These are phyloP conservation scores for Botrytis byssoidea DNA, from an alignment of 2,329 filamentous ascomycete species.

Conservation along the genomic window DNA sequence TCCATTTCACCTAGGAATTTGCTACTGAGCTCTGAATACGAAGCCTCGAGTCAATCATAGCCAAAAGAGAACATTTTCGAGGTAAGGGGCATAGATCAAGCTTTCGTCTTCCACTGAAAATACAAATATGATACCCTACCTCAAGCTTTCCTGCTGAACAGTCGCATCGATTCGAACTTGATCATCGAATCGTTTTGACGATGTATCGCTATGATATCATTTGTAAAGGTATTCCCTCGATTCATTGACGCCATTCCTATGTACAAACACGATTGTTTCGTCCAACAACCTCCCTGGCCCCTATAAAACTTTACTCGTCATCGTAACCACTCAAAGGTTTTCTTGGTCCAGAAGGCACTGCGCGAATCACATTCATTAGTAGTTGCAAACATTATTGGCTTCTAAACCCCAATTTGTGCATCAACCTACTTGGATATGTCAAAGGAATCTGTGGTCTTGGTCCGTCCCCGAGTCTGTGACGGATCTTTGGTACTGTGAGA, in stretches of 20 bases:
- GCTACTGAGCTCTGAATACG: background rate
- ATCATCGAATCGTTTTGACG: background rate
- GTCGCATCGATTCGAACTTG: background rate
- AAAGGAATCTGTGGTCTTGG: slow-evolving; percentile 72
- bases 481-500: slow-evolving; percentile 69
- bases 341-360: slow-evolving; percentile 58
- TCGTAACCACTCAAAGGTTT: slow-evolving; percentile 61
- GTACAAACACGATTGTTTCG: slow-evolving; percentile 13
- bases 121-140: background rate
- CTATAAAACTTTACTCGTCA: slow-evolving; percentile 42
- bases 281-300: background rate
- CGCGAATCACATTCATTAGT: slow-evolving; percentile 29
- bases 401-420: background rate
- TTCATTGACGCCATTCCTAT: slow-evolving; percentile 18
- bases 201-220: background rate
- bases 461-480: slow-evolving; percentile 70
- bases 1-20: background rate
- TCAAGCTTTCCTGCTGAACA: background rate
- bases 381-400: background rate
- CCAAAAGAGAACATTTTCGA: background rate
- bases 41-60: background rate
- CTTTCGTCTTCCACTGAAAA: slow-evolving; percentile 4
- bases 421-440: slow-evolving; percentile 84
- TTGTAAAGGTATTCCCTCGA: slow-evolving; percentile 17
- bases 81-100: background rate